These are phyloP conservation scores for Podosphaera aphanis DNA, from an alignment of 2,329 filamentous ascomycete species.

Conservation along the genomic window DNA sequence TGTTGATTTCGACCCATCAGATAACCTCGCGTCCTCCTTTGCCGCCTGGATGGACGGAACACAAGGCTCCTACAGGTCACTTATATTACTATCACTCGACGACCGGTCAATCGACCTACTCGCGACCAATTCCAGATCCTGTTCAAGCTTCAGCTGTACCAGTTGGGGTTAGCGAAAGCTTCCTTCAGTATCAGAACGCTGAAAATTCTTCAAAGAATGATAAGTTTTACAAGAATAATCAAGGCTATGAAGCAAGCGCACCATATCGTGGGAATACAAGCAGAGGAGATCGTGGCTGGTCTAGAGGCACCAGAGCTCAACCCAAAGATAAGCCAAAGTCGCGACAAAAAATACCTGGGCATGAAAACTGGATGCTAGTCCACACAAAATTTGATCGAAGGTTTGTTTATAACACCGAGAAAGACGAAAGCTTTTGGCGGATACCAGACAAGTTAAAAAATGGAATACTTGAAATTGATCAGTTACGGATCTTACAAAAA, in stretches of 20 bases:
- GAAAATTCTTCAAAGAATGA: conserved; percentile 11
- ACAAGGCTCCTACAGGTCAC: conserved; percentile 66
- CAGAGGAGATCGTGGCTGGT: conserved; percentile 30
- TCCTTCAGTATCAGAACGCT: conserved; percentile 21
- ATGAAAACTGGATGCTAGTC: conserved; percentile 76
- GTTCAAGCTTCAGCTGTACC: conserved; percentile 5
- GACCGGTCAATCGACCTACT: conserved; percentile 74
- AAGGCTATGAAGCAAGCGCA: background rate
- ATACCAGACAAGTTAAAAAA: conserved; percentile 73
- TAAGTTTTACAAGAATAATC: background rate
- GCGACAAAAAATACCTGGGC: conserved; percentile 56
- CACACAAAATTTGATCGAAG: conserved; percentile 72
- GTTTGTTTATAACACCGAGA: conserved; percentile 73
- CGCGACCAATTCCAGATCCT: conserved; percentile 28
- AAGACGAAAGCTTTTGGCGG: conserved; percentile 83
- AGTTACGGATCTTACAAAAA: conserved; percentile 41
- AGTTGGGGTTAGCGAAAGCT: conserved; percentile 18
- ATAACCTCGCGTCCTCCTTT: conserved; percentile 28
- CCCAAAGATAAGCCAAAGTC: conserved; percentile 60
- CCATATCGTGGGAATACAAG: conserved; percentile 10
- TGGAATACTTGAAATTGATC: conserved; percentile 50
- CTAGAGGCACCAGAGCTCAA: conserved; percentile 26
- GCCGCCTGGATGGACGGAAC: conserved; percentile 72
- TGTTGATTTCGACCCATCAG: conserved; percentile 61
- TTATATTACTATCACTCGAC: conserved; percentile 67